phyloP scores from a whole-genome alignment of 306 rosid genomes.

The Gleditsia sinensis region DNA sequence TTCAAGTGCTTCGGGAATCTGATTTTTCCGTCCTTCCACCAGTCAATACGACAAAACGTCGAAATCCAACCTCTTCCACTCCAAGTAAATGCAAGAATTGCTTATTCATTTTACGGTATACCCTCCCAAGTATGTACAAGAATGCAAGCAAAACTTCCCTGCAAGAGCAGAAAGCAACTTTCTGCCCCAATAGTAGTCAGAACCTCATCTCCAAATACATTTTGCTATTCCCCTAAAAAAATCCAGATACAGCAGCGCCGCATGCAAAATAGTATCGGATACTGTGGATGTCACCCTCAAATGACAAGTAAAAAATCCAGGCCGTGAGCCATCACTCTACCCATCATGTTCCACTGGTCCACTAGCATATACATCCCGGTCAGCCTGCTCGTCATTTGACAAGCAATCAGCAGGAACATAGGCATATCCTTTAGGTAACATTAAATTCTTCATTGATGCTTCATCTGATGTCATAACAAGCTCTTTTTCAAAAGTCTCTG shows the following conservation, averaged over 20 bases:
- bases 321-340: slow-evolving; percentile 41
- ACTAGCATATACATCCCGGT: slow-evolving; percentile 61
- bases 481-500: slow-evolving; percentile 86
- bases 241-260: slow-evolving; percentile 8
- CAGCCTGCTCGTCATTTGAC: slow-evolving; percentile 71
- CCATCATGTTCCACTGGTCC: slow-evolving; percentile 58
- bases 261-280: slow-evolving; percentile 35
- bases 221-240: slow-evolving; percentile 26
- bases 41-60: slow-evolving; percentile 22
- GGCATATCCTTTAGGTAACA: slow-evolving; percentile 88
- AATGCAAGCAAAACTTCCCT: slow-evolving; percentile 36
- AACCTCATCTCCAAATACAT: slow-evolving; percentile 36
- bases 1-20: slow-evolving; percentile 35
- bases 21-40: slow-evolving; percentile 24
- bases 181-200: slow-evolving; percentile 36
- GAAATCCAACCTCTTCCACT: slow-evolving; percentile 46
- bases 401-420: slow-evolving; percentile 96
- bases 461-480: slow-evolving; percentile 97
- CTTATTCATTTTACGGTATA: slow-evolving; percentile 75
- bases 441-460: slow-evolving; percentile 90
- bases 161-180: slow-evolving; percentile 39
- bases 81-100: slow-evolving; percentile 56
- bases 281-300: slow-evolving; percentile 38
- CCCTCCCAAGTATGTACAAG: slow-evolving; percentile 70
- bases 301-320: slow-evolving; percentile 35